These are phyloP conservation scores for Aspergillus coremiiformis DNA, from an alignment of 495 filamentous ascomycete species.

Conservation along the genomic window DNA sequence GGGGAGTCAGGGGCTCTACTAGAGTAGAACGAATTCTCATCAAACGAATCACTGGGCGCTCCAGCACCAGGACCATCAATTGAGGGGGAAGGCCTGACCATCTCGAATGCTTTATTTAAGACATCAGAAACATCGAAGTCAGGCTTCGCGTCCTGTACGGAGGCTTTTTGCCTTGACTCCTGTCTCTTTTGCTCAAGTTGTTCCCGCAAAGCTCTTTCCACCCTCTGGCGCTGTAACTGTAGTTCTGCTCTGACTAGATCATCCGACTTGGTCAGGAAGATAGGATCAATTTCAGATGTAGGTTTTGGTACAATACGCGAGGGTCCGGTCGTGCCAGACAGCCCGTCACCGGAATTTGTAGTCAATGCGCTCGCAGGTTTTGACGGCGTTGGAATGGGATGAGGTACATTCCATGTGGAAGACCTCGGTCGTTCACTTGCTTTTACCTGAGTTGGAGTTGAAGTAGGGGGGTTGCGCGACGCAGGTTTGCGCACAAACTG, in stretches of 20 bases:
- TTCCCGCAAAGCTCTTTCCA: slow-evolving; percentile 71
- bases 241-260: slow-evolving; percentile 75
- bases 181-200: slow-evolving; percentile 61
- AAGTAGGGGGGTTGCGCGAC: slow-evolving; percentile 23
- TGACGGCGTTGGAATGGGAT: slow-evolving; percentile 19
- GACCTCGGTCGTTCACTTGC: slow-evolving; percentile 18
- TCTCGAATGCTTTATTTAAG: slow-evolving; percentile 59
- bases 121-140: slow-evolving; percentile 72
- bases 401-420: slow-evolving; percentile 26
- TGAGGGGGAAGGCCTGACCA: slow-evolving; percentile 56
- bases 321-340: slow-evolving; percentile 17
- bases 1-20: slow-evolving; percentile 58
- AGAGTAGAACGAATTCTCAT: slow-evolving; percentile 93
- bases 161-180: slow-evolving; percentile 46
- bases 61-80: slow-evolving; percentile 46
- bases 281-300: slow-evolving; percentile 58
- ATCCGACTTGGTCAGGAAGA: slow-evolving; percentile 78
- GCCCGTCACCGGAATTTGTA: slow-evolving; percentile 24
- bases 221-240: slow-evolving; percentile 66
- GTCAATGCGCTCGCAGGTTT: slow-evolving; percentile 23
- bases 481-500: slow-evolving; percentile 48
- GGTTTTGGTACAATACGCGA: slow-evolving; percentile 34
- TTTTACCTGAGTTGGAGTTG: slow-evolving; percentile 18
- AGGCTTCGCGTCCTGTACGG: slow-evolving; percentile 51
- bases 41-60: slow-evolving; percentile 69